Percentiles rank a stretch among this genome's conserved stretches.
These are phyloP conservation scores for Elaeis oleifera DNA, from an alignment of 202 grass and related monocot genomes.

Conservation along the genomic window DNA sequence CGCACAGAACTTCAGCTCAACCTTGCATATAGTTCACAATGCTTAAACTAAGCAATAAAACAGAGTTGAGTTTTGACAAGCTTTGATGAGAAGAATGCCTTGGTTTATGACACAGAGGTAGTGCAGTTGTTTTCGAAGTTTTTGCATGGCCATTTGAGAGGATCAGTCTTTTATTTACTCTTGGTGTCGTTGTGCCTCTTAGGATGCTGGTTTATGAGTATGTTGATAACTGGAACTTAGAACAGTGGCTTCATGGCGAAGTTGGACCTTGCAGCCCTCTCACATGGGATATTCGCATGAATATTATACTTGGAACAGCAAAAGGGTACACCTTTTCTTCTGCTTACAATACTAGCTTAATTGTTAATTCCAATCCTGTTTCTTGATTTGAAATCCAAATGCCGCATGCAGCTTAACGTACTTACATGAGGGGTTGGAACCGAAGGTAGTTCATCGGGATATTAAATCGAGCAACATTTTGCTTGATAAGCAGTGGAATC, in stretches of 20 bases:
- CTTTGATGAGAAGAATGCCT: no score
- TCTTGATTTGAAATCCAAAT: no score
- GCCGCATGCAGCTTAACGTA: constrained; percentile 67
- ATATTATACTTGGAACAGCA: constrained; percentile 69
- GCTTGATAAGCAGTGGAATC: constrained; percentile 81
- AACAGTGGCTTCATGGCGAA: constrained; percentile 89
- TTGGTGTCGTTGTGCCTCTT: constrained; percentile 7
- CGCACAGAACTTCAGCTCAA: no score
- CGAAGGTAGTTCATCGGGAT: constrained; percentile 90
- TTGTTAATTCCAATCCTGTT: constrained; percentile 7
- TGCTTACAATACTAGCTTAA: not conserved
- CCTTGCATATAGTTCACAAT: no score
- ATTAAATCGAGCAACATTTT: constrained; percentile 93
- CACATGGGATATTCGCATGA: constrained; percentile 88
- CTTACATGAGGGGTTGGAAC: constrained; percentile 87
- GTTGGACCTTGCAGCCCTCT: constrained; percentile 83
- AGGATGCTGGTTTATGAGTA: constrained; percentile 93
- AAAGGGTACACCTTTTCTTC: constrained; percentile 47
- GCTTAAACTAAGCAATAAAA: no score
- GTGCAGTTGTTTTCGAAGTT: not conserved
- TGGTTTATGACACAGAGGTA: no score
- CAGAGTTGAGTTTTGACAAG: no score
- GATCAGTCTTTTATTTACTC: constrained; percentile 6
- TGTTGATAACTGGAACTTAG: constrained; percentile 87
- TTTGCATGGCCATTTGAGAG: not conserved